Percentiles rank a stretch among this genome's conserved stretches.
Evolutionary conservation across 2,329 filamentous ascomycete species (phyloP).

Genomic region (Trichoderma guizhouense): DNA sequence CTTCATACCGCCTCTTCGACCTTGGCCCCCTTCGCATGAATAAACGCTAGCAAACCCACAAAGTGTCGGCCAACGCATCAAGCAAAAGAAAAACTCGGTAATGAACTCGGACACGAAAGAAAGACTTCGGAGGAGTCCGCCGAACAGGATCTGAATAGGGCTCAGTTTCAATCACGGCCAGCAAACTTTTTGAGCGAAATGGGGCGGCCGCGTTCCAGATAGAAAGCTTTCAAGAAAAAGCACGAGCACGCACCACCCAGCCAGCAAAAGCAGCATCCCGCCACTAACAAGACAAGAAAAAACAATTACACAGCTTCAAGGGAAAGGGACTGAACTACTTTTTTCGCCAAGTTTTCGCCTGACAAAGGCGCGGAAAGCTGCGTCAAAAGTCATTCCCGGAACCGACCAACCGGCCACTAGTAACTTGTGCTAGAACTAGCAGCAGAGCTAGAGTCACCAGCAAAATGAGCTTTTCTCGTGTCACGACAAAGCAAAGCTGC

Average conservation of each 20-base stretch:
- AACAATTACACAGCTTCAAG: neutral
- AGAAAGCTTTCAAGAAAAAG: neutral
- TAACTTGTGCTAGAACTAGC: neutral
- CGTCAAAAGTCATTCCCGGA: neutral
- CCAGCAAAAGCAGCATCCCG: neutral
- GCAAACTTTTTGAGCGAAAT: neutral
- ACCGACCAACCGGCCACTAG: neutral
- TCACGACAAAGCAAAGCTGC: neutral
- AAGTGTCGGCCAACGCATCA: neutral
- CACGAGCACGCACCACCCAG: neutral
- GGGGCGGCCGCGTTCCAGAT: constrained; percentile 3
- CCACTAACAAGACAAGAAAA: neutral
- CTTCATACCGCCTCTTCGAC: neutral
- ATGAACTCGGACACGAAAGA: neutral
- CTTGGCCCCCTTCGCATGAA: neutral
- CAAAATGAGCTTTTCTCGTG: neutral
- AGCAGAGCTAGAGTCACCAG: neutral
- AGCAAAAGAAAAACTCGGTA: neutral
- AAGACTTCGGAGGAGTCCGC: constrained; percentile 5
- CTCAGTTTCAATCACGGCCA: neutral
- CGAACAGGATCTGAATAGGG: neutral
- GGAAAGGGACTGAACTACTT: too few species aligned
- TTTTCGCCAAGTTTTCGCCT: neutral
- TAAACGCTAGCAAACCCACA: neutral
- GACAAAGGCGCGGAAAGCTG: neutral